A percentile compares a stretch with the other conserved stretches of the same genome.
These are phyloP conservation scores for Bothriochloa decipiens DNA, from an alignment of 176 grass and related monocot genomes.

Conservation along the genomic window DNA sequence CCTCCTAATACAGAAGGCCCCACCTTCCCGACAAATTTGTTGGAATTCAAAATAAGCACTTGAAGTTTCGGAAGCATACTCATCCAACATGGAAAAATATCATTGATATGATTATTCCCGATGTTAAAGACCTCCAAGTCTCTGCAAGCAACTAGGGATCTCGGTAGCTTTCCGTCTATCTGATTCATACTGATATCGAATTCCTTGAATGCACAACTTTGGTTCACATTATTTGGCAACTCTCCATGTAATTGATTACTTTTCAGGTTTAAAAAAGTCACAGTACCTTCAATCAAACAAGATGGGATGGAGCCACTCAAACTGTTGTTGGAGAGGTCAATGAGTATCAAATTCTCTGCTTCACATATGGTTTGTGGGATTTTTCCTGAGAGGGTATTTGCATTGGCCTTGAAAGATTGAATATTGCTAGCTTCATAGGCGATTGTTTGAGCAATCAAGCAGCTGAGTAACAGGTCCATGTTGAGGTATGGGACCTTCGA, in stretches of 20 bases:
- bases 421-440: no score
- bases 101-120: not conserved
- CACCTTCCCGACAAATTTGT: not conserved
- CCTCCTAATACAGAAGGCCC: not conserved
- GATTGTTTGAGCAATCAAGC: no score
- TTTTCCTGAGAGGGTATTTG: no score
- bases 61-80: not conserved
- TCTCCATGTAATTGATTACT: not conserved
- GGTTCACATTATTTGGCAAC: not conserved
- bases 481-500: no score
- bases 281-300: no score
- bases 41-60: not conserved
- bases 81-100: slow-evolving; percentile 10
- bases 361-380: no score
- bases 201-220: not conserved
- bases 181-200: not conserved
- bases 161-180: not conserved
- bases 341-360: no score
- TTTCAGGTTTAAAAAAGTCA: not conserved
- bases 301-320: no score
- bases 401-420: no score
- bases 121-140: not conserved
- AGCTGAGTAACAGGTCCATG: no score
- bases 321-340: no score
- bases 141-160: not conserved